These are phyloP conservation scores for Colletotrichum gigasporum DNA, from an alignment of 2,329 filamentous ascomycete species.

Conservation along the genomic window DNA sequence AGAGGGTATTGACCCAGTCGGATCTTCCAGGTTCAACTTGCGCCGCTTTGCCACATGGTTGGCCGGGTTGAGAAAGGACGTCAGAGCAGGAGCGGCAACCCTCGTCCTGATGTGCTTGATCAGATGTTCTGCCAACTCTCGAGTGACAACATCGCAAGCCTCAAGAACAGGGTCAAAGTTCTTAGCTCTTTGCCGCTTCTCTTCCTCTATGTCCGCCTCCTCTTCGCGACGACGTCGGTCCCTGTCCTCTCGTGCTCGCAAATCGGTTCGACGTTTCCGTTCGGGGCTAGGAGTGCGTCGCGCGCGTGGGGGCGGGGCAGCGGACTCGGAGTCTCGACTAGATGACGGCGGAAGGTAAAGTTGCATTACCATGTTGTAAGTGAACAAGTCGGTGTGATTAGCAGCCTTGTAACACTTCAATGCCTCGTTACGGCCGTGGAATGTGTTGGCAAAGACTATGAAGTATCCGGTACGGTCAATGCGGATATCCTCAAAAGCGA, in stretches of 20 bases:
- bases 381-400: constrained; percentile 87
- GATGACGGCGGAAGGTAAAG: constrained; percentile 57
- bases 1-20: constrained; percentile 43
- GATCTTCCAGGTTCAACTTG: constrained; percentile 68
- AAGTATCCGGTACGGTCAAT: constrained; percentile 90
- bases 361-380: constrained; percentile 91
- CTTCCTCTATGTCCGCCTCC: constrained; percentile 85
- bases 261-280: constrained; percentile 47
- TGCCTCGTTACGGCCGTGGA: constrained; percentile 80
- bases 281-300: constrained; percentile 49
- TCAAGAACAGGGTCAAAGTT: constrained; percentile 91
- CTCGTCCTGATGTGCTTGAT: constrained; percentile 89
- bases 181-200: constrained; percentile 86
- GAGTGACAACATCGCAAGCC: constrained; percentile 80
- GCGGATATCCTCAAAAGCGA: constrained; percentile 81
- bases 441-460: constrained; percentile 85
- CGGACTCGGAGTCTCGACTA: constrained; percentile 15
- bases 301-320: constrained; percentile 35
- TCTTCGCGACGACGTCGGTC: constrained; percentile 76
- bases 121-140: constrained; percentile 86
- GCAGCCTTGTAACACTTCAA: constrained; percentile 82
- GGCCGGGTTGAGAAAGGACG: constrained; percentile 82
- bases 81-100: constrained; percentile 82
- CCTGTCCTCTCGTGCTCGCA: constrained; percentile 70
- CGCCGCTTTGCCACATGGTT: constrained; percentile 83